phyloP scores from a whole-genome alignment of 345 rosid species.

The Pistacia integerrima region DNA sequence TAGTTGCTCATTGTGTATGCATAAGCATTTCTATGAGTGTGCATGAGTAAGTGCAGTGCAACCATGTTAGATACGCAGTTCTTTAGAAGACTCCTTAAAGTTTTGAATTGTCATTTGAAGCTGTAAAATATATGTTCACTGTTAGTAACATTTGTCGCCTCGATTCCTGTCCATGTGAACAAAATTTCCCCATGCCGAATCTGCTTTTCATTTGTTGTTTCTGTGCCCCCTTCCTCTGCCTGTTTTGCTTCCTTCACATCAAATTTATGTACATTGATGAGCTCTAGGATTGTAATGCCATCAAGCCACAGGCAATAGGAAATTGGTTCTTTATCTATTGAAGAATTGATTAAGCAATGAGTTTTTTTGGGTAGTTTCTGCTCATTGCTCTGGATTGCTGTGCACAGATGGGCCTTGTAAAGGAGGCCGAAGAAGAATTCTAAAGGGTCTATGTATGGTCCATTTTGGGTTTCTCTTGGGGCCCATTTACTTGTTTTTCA shows the following conservation, averaged over 20 bases:
- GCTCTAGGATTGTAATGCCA: background rate
- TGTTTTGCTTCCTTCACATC: background rate
- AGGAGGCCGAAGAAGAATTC: no score
- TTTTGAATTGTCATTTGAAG: constrained; percentile 12
- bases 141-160: constrained; percentile 10
- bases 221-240: background rate
- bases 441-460: no score
- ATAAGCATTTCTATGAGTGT: constrained; percentile 1
- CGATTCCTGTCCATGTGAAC: background rate
- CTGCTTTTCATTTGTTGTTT: background rate
- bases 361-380: background rate
- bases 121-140: constrained; percentile 10
- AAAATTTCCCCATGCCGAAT: background rate
- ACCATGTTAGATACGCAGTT: constrained; percentile 15
- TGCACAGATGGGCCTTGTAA: background rate
- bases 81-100: constrained; percentile 8
- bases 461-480: no score
- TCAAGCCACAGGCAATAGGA: background rate
- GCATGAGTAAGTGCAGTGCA: background rate
- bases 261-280: background rate
- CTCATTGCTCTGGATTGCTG: background rate
- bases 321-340: background rate
- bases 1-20: constrained; percentile 13
- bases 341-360: background rate
- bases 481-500: no score